Conservation (phyloP, 495 filamentous ascomycete genomes). For the Penicillium crystallinum region DNA sequence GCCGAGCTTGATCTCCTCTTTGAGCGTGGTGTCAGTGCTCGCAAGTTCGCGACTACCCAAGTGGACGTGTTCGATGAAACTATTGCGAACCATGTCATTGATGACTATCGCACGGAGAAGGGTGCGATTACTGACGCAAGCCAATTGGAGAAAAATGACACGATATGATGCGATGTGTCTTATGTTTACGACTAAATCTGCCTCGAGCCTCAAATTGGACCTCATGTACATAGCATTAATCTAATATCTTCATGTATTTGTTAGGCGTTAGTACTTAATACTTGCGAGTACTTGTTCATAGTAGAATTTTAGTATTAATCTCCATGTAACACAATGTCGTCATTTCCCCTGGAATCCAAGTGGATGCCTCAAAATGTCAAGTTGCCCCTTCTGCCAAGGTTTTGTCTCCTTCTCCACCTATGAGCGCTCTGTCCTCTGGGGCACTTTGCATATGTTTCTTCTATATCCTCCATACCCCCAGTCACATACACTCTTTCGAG, state of each 20-base stretch:
- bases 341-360: no score
- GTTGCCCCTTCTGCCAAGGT: no score
- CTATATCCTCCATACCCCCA: no score
- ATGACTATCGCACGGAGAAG: constrained; percentile 39
- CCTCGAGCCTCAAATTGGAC: neutral
- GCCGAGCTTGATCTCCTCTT: constrained; percentile 73
- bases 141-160: constrained; percentile 26
- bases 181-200: constrained; percentile 9
- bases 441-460: no score
- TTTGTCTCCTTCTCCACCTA: no score
- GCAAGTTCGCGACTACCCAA: constrained; percentile 60
- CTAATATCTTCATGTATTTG: neutral
- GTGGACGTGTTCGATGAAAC: constrained; percentile 65
- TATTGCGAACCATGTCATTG: constrained; percentile 45
- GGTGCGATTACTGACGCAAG: constrained; percentile 23
- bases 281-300: no score
- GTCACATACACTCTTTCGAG: no score
- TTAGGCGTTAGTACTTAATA: no score
- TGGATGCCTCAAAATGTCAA: no score
- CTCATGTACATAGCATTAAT: constrained; percentile 5
- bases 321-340: no score
- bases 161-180: constrained; percentile 19
- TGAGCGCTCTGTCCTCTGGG: no score
- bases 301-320: no score
- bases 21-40: constrained; percentile 56